These are phyloP conservation scores for Termitomyces sp. DNA, from an alignment of 768 basidiomycete species.

Conservation along the genomic window DNA sequence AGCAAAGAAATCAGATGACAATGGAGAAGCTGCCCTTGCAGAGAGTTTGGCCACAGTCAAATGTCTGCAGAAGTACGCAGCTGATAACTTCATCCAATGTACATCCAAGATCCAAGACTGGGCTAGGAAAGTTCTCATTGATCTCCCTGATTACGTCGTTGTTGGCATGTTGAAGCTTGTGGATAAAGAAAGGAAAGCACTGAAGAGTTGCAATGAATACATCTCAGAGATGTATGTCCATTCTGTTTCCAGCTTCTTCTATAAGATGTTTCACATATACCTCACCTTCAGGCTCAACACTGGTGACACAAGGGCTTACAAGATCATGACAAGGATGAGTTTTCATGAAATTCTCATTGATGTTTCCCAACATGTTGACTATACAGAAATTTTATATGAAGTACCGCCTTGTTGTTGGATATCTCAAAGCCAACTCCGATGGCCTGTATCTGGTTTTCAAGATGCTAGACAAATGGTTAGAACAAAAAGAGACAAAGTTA, in stretches of 20 bases:
- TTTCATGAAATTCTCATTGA: background rate
- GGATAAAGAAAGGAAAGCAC: background rate
- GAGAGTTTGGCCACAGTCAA: background rate
- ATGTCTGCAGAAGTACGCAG: constrained; percentile 2
- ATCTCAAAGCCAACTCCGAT: background rate
- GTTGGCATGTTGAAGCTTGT: background rate
- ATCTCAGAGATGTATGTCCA: background rate
- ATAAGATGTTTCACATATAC: background rate
- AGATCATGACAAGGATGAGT: background rate
- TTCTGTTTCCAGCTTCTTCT: no score
- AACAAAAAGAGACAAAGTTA: constrained; percentile 14
- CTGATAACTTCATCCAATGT: background rate
- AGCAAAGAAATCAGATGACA: constrained; percentile 13
- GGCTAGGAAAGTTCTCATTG: background rate
- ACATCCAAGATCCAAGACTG: background rate
- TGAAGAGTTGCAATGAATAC: background rate
- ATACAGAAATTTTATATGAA: constrained; percentile 13
- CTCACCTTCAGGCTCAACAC: no score
- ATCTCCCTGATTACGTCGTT: background rate
- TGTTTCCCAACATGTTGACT: no score
- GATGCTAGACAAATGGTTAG: constrained; percentile 9
- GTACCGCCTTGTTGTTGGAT: constrained; percentile 5
- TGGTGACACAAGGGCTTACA: background rate
- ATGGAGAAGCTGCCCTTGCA: background rate
- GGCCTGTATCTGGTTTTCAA: constrained; percentile 3